Percentiles rank a stretch among this genome's conserved stretches.
Conservation (phyloP, 768 basidiomycete genomes). For the Amyloporia xantha region DNA sequence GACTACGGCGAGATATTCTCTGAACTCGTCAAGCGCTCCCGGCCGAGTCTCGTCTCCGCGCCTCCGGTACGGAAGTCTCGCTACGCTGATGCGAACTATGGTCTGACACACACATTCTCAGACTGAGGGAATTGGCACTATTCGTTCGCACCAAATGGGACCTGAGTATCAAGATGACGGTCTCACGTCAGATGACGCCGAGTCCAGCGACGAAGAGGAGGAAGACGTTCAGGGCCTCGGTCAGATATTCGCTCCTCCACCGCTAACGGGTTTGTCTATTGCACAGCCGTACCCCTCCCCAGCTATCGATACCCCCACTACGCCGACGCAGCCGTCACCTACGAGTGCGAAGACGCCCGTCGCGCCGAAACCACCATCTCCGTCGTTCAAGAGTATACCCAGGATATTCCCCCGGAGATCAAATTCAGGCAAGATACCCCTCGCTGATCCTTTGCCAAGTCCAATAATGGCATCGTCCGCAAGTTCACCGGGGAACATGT, state of each 20-base stretch:
- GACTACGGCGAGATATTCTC: constrained; percentile 53
- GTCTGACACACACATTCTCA: constrained; percentile 21
- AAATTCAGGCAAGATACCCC: neutral
- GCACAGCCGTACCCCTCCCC: neutral
- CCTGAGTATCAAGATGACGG: constrained; percentile 72
- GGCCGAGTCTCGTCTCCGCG: constrained; percentile 64
- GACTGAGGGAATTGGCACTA: constrained; percentile 84
- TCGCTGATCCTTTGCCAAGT: neutral
- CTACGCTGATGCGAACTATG: neutral
- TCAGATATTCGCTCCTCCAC: constrained; percentile 11
- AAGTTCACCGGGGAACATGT: constrained; percentile 7
- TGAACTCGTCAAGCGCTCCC: constrained; percentile 56
- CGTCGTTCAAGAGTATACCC: constrained; percentile 20
- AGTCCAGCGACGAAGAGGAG: constrained; percentile 30
- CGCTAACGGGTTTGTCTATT: neutral
- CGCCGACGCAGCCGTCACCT: constrained; percentile 9
- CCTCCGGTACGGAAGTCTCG: constrained; percentile 58
- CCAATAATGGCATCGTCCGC: constrained; percentile 10
- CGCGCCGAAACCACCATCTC: constrained; percentile 20
- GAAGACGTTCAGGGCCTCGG: constrained; percentile 18
- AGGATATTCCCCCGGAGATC: constrained; percentile 30
- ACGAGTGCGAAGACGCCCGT: constrained; percentile 19
- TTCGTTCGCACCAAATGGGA: constrained; percentile 52
- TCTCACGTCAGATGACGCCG: constrained; percentile 49
- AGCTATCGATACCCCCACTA: constrained; percentile 12